Evolutionary conservation across 2,329 filamentous ascomycete species (phyloP).

Genomic region (Neofusicoccum sp.): DNA sequence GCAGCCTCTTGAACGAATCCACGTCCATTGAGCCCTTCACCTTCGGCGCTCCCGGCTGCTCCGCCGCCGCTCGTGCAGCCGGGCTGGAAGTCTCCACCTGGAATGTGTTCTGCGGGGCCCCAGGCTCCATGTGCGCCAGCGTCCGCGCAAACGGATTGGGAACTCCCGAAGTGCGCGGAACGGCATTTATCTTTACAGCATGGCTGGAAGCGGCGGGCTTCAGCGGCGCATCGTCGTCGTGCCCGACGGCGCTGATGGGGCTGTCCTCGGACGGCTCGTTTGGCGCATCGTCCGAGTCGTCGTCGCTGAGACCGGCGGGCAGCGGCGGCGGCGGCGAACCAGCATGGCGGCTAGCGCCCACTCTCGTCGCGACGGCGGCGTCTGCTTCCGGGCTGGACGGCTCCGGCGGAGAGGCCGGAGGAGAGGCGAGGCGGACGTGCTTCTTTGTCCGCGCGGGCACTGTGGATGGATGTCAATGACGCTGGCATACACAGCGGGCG

Average conservation of each 20-base stretch:
- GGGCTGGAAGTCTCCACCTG: slow-evolving; percentile 19
- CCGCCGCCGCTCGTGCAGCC: background rate
- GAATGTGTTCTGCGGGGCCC: slow-evolving; percentile 18
- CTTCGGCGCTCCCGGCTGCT: slow-evolving; percentile 1
- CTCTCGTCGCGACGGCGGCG: slow-evolving; percentile 23
- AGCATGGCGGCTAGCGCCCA: slow-evolving; percentile 22
- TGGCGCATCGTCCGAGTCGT: background rate
- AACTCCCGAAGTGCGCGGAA: background rate
- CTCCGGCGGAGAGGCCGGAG: slow-evolving; percentile 37
- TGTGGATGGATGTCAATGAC: slow-evolving; percentile 1
- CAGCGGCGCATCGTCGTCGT: slow-evolving; percentile 1
- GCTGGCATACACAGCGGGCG: background rate
- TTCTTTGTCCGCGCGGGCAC: slow-evolving; percentile 17
- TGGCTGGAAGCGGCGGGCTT: slow-evolving; percentile 5
- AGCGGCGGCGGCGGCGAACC: slow-evolving; percentile 24
- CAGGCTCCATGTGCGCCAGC: slow-evolving; percentile 37
- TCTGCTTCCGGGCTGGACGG: slow-evolving; percentile 28
- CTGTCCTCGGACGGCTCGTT: slow-evolving; percentile 5
- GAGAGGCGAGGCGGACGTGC: slow-evolving; percentile 50
- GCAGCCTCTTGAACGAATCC: slow-evolving; percentile 71
- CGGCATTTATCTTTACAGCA: background rate
- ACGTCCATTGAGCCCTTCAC: slow-evolving; percentile 62
- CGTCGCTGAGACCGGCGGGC: slow-evolving; percentile 21
- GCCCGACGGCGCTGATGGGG: background rate
- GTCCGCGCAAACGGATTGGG: slow-evolving; percentile 39